phyloP scores from a whole-genome alignment of 768 basidiomycete genomes.

The Mycena albidolilacea region DNA sequence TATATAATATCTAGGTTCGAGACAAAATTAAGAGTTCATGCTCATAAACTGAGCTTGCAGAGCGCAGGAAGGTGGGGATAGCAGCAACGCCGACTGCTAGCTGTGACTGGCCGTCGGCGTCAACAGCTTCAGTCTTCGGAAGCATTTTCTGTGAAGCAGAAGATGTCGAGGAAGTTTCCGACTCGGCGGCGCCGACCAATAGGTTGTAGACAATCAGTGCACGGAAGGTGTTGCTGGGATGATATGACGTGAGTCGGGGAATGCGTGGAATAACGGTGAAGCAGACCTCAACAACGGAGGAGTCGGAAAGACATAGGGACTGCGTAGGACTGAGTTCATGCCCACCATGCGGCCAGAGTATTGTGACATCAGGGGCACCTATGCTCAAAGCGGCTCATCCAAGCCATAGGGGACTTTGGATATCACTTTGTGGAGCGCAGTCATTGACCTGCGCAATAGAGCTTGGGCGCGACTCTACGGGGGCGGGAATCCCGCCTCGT shows the following conservation, averaged over 20 bases:
- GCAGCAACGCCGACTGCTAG: constrained; percentile 5
- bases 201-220: not conserved
- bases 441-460: not conserved
- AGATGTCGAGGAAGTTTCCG: not conserved
- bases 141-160: constrained; percentile 6
- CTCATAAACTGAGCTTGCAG: not conserved
- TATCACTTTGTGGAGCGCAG: not conserved
- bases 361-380: not conserved
- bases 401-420: not conserved
- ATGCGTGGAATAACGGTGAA: constrained; percentile 6
- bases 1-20: constrained; percentile 5
- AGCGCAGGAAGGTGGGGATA: constrained; percentile 6
- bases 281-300: constrained; percentile 4
- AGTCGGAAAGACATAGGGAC: not conserved
- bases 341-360: not conserved
- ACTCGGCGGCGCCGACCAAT: constrained; percentile 7
- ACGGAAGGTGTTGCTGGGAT: constrained; percentile 2
- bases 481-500: constrained; percentile 1
- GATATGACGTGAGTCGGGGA: constrained; percentile 10
- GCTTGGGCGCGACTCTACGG: not conserved
- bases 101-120: constrained; percentile 1
- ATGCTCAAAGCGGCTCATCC: not conserved
- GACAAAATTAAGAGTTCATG: constrained; percentile 6
- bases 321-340: not conserved
- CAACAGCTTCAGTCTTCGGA: constrained; percentile 6